Conservation (phyloP, 257 asterid genomes). For the Jaltomata sinuosa region DNA sequence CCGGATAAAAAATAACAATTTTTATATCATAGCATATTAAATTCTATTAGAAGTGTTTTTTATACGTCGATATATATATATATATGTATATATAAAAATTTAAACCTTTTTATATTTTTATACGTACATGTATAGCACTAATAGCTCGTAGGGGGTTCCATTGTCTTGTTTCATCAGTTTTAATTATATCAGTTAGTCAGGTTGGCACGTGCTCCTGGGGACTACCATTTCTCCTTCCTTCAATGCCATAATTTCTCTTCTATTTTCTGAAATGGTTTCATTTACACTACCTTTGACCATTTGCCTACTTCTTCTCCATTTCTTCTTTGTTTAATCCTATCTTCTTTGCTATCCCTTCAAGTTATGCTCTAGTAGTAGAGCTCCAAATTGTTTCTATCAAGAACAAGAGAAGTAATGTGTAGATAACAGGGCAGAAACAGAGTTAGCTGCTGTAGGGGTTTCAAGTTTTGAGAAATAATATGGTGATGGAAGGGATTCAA, state of each 20-base stretch:
- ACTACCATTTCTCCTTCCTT: slow-evolving; percentile 13
- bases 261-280: slow-evolving; percentile 3
- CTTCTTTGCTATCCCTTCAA: neutral
- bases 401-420: neutral
- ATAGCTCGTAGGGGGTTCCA: slow-evolving; percentile 7
- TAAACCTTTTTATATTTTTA: neutral
- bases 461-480: neutral
- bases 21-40: neutral
- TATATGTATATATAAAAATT: no score
- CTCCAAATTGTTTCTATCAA: neutral
- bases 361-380: neutral
- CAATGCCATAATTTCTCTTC: slow-evolving; percentile 38
- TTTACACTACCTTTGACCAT: slow-evolving; percentile 25
- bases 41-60: no score
- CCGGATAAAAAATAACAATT: no score
- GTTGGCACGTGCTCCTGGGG: slow-evolving; percentile 62
- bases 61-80: neutral
- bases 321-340: neutral
- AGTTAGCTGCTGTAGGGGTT: neutral
- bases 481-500: slow-evolving; percentile 96
- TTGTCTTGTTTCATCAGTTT: slow-evolving; percentile 36
- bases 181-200: slow-evolving; percentile 31
- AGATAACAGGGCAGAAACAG: neutral
- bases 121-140: neutral
- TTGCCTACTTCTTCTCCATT: slow-evolving; percentile 9